phyloP scores from a whole-genome alignment of 2,329 filamentous ascomycete genomes.

The Xylariaceae sp. region DNA sequence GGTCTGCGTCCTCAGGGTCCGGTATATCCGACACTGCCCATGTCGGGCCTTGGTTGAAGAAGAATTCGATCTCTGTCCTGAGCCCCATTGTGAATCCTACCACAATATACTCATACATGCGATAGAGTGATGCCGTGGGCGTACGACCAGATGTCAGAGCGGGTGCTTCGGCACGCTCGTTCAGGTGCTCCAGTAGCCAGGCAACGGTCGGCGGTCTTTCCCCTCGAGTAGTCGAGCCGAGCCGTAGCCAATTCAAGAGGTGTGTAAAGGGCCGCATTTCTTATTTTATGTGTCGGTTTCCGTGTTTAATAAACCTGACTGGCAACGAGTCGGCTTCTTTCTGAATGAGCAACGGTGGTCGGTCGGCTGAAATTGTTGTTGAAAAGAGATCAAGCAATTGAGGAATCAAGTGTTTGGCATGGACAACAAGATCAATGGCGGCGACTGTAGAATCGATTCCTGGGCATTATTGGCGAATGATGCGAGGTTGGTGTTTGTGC shows the following conservation, averaged over 20 bases:
- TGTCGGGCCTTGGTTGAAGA: conserved; percentile 14
- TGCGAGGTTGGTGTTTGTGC: too few species aligned
- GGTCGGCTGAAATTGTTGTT: background rate
- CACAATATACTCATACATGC: conserved; percentile 11
- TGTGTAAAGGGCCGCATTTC: background rate
- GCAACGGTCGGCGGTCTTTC: background rate
- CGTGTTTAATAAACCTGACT: background rate
- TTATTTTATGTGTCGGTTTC: background rate
- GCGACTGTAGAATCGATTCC: too few species aligned
- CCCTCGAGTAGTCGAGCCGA: background rate
- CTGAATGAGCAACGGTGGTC: background rate
- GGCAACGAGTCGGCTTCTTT: background rate
- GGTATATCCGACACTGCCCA: conserved; percentile 11
- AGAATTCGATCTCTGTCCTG: conserved; percentile 15
- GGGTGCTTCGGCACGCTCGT: background rate
- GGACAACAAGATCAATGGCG: background rate
- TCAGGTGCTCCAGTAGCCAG: background rate
- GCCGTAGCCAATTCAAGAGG: background rate
- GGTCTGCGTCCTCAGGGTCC: conserved; percentile 12
- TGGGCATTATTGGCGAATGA: too few species aligned
- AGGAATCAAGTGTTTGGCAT: background rate
- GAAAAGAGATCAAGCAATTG: background rate
- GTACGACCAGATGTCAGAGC: background rate
- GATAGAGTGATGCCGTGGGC: conserved; percentile 4
- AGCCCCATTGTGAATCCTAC: conserved; percentile 8